These are phyloP conservation scores for Saururus chinensis DNA, from an alignment of 164 flowering plant species.

Conservation along the genomic window DNA sequence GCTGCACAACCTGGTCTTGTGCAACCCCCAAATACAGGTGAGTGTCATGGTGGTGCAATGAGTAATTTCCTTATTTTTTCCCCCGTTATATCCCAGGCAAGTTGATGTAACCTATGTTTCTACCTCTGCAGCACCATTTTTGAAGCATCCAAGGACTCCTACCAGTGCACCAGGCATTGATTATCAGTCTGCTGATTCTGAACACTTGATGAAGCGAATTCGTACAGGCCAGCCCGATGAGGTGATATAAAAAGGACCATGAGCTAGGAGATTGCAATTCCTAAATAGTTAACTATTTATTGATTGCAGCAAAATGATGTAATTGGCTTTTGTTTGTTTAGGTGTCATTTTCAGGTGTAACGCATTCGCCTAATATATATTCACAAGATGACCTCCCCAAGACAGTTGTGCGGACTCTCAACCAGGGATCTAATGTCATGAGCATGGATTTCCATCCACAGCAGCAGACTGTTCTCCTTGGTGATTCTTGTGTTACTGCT, in stretches of 20 bases:
- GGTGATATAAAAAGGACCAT: conserved; percentile 19
- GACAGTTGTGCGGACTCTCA: conserved; percentile 40
- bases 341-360: conserved; percentile 56
- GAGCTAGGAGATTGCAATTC: neutral
- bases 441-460: conserved; percentile 90
- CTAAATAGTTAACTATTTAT: neutral
- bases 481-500: conserved; percentile 14
- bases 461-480: conserved; percentile 66
- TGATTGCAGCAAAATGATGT: neutral
- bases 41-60: neutral
- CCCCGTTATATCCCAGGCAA: neutral
- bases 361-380: conserved; percentile 42
- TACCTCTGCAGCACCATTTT: conserved; percentile 34
- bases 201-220: conserved; percentile 61
- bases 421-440: conserved; percentile 59
- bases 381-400: conserved; percentile 75
- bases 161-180: conserved; percentile 53
- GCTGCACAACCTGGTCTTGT: conserved; percentile 14
- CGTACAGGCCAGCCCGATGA: conserved; percentile 62
- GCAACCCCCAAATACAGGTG: conserved; percentile 11
- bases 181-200: conserved; percentile 62
- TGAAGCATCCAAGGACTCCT: conserved; percentile 65
- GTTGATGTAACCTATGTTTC: neutral
- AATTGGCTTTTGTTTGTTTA: conserved; percentile 4
- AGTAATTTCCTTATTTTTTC: neutral